phyloP scores from a whole-genome alignment of 2,329 filamentous ascomycete species.

The Aureobasidium lini region DNA sequence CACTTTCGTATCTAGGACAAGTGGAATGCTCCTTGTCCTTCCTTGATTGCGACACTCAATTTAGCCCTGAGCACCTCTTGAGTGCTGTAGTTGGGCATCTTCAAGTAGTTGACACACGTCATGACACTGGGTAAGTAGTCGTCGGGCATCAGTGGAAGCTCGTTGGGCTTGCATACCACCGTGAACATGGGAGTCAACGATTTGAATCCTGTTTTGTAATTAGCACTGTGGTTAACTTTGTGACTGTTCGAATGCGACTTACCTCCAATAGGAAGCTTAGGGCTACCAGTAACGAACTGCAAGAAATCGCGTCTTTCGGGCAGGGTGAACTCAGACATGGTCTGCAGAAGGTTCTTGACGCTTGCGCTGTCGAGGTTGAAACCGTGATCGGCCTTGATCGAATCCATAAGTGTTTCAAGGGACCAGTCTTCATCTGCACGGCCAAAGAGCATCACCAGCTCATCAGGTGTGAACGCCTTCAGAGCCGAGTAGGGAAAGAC shows the following conservation, averaged over 20 bases:
- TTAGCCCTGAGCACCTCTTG: constrained; percentile 70
- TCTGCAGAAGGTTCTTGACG: constrained; percentile 84
- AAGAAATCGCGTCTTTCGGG: constrained; percentile 83
- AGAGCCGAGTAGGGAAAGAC: constrained; percentile 94
- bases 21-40: constrained; percentile 97
- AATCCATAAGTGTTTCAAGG: constrained; percentile 94
- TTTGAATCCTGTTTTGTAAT: constrained; percentile 67
- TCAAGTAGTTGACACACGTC: constrained; percentile 99
- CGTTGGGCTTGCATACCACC: constrained; percentile 97
- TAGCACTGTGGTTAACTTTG: background rate
- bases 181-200: constrained; percentile 97
- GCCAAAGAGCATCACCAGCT: constrained; percentile 91
- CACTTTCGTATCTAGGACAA: constrained; percentile 37
- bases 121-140: constrained; percentile 99
- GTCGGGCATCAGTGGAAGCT: constrained; percentile 85
- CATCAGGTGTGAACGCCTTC: constrained; percentile 87
- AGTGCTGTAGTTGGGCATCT: constrained; percentile 86
- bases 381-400: constrained; percentile 96
- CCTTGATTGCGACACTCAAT: constrained; percentile 77
- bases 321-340: constrained; percentile 78
- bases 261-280: constrained; percentile 97
- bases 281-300: constrained; percentile 96
- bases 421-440: constrained; percentile 94
- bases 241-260: constrained; percentile 32
- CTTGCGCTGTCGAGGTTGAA: constrained; percentile 98